Evolutionary conservation across 306 rosid genomes (phyloP).

Genomic region (Trifolium dubium): DNA sequence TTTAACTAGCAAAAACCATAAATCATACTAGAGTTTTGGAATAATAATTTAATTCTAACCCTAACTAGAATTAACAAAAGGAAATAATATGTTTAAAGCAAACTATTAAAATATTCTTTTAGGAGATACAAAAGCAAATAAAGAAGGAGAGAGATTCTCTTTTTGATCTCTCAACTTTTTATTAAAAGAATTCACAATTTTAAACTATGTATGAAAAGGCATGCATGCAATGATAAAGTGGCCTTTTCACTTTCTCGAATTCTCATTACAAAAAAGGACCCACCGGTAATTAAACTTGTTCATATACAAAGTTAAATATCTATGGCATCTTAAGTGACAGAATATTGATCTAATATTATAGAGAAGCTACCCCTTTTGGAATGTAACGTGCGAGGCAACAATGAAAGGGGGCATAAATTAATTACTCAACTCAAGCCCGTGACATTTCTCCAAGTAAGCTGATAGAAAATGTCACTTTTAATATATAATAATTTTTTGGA

Average conservation of each 20-base stretch:
- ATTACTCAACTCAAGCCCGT: neutral
- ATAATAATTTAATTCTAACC: too few species aligned
- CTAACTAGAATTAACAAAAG: too few species aligned
- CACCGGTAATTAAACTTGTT: neutral
- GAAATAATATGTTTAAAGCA: neutral
- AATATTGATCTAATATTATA: constrained; percentile 21
- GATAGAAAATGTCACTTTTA: too few species aligned
- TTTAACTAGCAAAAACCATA: too few species aligned
- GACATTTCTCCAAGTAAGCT: neutral
- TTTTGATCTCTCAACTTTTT: constrained; percentile 25
- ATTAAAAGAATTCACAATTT: constrained; percentile 35
- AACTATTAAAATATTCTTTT: constrained; percentile 26
- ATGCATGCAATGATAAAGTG: constrained; percentile 42
- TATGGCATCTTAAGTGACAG: constrained; percentile 13
- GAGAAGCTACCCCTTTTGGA: neutral
- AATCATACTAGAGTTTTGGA: too few species aligned
- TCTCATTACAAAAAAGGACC: constrained; percentile 18
- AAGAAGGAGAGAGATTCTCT: constrained; percentile 45
- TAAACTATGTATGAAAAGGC: constrained; percentile 29
- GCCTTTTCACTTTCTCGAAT: constrained; percentile 36
- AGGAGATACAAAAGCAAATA: neutral
- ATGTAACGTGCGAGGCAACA: constrained; percentile 23
- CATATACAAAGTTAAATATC: neutral
- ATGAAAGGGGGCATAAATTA: neutral
- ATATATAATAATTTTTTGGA: too few species aligned